A percentile compares a stretch with the other conserved stretches of the same genome.
Conservation (phyloP, 768 basidiomycete species). For the Antrodiella citrinella region DNA sequence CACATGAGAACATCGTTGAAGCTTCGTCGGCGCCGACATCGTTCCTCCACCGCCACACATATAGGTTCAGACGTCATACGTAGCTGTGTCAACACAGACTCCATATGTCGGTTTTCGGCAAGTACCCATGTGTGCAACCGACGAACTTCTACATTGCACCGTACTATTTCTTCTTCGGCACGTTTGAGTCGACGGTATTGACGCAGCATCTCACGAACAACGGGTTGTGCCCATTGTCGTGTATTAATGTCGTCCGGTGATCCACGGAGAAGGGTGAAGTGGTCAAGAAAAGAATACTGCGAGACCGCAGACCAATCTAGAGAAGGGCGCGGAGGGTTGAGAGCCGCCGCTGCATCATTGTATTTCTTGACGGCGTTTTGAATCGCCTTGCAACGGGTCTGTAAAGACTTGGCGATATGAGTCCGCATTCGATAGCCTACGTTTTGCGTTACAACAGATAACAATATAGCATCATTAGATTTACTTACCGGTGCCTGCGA, state of each 20-base stretch:
- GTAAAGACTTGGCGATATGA: conserved; percentile 24
- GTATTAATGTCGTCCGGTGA: conserved; percentile 17
- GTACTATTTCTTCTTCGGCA: conserved; percentile 19
- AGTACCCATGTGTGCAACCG: conserved; percentile 19
- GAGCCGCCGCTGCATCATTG: conserved; percentile 20
- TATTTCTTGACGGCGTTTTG: conserved; percentile 21
- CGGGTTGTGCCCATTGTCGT: conserved; percentile 20
- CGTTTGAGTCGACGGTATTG: conserved; percentile 12
- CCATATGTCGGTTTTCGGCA: conserved; percentile 13
- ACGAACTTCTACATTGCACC: conserved; percentile 18
- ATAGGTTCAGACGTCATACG: neutral
- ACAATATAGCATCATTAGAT: neutral
- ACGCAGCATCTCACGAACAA: conserved; percentile 17
- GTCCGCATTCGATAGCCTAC: conserved; percentile 24
- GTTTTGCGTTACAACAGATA: neutral
- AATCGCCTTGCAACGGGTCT: conserved; percentile 19
- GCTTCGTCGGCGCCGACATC: neutral
- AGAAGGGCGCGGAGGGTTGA: conserved; percentile 17
- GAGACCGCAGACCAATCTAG: conserved; percentile 20
- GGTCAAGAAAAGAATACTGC: conserved; percentile 22
- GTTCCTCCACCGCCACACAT: conserved; percentile 3
- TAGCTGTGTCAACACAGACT: conserved; percentile 1
- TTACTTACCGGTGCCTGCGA: conserved; percentile 26
- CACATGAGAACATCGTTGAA: conserved; percentile 6
- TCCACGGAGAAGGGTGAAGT: conserved; percentile 24